Evolutionary conservation across 495 filamentous ascomycete genomes (phyloP), one percentile per base, ranked within the genome.

Genomic region (Tuber melanosporum): DNA sequence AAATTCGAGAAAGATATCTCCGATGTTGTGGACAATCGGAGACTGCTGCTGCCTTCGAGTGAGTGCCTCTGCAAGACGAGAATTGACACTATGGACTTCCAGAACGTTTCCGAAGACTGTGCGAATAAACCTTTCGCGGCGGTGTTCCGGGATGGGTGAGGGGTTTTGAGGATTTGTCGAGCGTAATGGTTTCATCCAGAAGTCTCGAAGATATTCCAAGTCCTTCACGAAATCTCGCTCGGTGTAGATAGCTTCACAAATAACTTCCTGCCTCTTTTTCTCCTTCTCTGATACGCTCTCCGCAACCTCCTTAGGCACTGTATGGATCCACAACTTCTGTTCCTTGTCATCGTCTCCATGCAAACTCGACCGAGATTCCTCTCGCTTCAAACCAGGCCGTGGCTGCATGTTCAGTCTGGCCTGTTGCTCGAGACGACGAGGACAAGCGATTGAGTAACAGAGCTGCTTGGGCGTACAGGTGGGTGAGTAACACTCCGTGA

Each of bases 151-250:
- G 74, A 99, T 95, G 5, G 94, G 94, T 12, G 95, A 98, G 42
- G 87, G 87, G 57, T 87, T 91, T 26, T 89, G 87, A 26, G 88
- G 88, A 74, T 88, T 89, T 12, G 86, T 87, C 41, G 89, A 89
- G 73, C 93, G 91, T 73, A 99, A 85, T 5, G 96, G 96, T 79
- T 93, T 90, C 87, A 98, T 97, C 96, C 96, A 99, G 89, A 98
- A 98, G 86, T 99, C 96, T 76, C 95, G 90, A 44, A 99, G 85
- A 82, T 99, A 99, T 83, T 99, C 96, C 79, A 99, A 87, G 83
- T 99, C 96, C 86, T 99, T 99, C 84, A 99, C 96, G 80, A 99
- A 99, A 85, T 99, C 96, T 57, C 96, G 90, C 84, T 99, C 96
- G 0, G 96, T 99, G 84, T 99, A 99, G 90, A 97, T 97, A 78